Evolutionary conservation across 345 rosid genomes (phyloP), one percentile per base, ranked within the genome.

Genomic region (Eucalyptus pauciflora): DNA sequence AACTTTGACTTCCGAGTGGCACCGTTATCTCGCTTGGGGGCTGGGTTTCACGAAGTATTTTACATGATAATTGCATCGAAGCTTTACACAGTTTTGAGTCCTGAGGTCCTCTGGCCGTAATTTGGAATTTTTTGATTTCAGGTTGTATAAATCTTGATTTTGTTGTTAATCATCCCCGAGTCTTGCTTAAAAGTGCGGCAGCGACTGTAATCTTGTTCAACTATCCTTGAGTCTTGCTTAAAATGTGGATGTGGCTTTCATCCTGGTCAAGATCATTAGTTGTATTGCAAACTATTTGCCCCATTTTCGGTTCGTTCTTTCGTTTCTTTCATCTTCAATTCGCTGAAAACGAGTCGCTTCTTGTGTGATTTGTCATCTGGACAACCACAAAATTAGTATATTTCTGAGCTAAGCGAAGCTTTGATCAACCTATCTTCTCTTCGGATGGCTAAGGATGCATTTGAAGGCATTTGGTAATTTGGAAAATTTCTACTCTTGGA

Each of bases 401-500:
- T 41, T 3, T 41, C 5, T 76, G 85, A 37, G 48, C 24, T 13
- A 41, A 6, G 85, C 16, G 25, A 18, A 52, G 58, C 58, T 52
- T 22, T 76, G 16, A 41, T 76, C 29, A 76, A 76, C 8, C 48
- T 11, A 41, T 11, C 3, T 15, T 41, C 83, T n/a, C 27, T 6
- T 37, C 15, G 1, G 29, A 76, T 37, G 83, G 48, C 4, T 20
- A 52, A 52, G 58, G 58, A 52, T 52, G 10, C 0, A 18, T 52
- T 52, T 52, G 24, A 52, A 52, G 9, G 4, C 4, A 3, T 18
- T 52, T 3, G 1, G 4, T 52, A 18, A 52, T 7, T 7, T 7
- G 0, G 2, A 17, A 52, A 52, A 3, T 52, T 52, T 1, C 1
- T 18, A 52, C 1, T 52, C 0, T 52, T 0, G 4, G 1, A 52